Base-by-base conservation (phyloP, 2,329 filamentous ascomycete species). In the Aspergillus spinulosporus region DNA sequence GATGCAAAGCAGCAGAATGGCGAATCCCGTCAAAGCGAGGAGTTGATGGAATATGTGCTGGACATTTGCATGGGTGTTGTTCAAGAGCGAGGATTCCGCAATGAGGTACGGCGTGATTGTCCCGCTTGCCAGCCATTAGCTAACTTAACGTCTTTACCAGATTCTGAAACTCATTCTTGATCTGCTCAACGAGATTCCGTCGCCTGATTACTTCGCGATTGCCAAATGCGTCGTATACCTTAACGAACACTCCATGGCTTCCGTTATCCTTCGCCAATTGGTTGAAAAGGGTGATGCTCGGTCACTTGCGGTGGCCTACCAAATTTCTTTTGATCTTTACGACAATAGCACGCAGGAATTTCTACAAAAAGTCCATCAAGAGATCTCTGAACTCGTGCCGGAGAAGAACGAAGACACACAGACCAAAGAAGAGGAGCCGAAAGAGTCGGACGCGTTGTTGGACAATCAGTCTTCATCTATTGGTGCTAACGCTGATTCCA, bases 271-370 rank as follows among this genome's bases (percentile, higher is more conserved):
- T 42, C 84, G 84, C 50, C 87, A 90, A 64, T 82, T 99, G 21
- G 87, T 97, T 7, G 82, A 88, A 59, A 89, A 89, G 62, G 90
- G 86, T 4, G 90, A 96, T 64, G 82, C 86, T 49, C 86, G 86
- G 58, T 92, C 91, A 0, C 84, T 90, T 12, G 89, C 92, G 15
- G 88, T 90, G 49, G 94, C 94, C 14, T 99, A 97, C 73, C 94
- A 99, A 72, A 96, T 99, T 56, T 94, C 93, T 1, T 99, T 99
- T 68, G 94, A 99, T 68, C 82, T 99, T 5, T 97, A 97, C 74
- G 94, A 99, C 76, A 99, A 99, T 69, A 94, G 94, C 64, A 97
- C 94, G 0, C 94, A 99, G 68, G 94, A 97, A 71, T 99, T 99
- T 67, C 76, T 99, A 26, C 87, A 87, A 64, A 97, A 94, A 76